These are phyloP conservation scores for Botrytis squamosa DNA, from an alignment of 2,329 filamentous ascomycete genomes.

Conservation along the genomic window DNA sequence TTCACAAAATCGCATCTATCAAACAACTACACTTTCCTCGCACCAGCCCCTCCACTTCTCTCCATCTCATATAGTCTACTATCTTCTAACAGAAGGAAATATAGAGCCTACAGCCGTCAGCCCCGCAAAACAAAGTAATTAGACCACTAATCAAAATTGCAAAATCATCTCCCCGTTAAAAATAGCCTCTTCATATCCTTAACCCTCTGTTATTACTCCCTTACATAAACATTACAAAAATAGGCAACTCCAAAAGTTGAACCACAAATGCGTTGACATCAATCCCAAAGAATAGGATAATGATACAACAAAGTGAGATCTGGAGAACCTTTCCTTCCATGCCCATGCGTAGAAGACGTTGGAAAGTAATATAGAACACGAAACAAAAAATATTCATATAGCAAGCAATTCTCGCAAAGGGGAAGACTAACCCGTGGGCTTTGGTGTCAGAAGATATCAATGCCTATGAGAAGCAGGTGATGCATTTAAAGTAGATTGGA, in stretches of 20 bases:
- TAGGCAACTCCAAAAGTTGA: background rate
- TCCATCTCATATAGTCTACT: background rate
- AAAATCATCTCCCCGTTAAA: background rate
- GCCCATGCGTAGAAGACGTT: accelerated
- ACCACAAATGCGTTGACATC: background rate
- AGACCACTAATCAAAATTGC: background rate
- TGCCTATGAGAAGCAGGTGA: background rate
- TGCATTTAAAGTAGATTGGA: background rate
- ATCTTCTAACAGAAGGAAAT: background rate
- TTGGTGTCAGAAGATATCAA: background rate
- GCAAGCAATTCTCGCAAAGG: background rate
- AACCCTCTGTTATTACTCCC: no score
- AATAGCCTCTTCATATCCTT: background rate
- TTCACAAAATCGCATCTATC: background rate
- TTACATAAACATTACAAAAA: accelerated
- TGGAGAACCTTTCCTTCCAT: background rate
- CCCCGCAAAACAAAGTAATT: background rate
- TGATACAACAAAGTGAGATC: background rate
- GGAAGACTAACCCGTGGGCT: background rate
- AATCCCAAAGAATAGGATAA: background rate
- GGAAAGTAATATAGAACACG: background rate
- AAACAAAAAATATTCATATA: accelerated
- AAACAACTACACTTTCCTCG: background rate
- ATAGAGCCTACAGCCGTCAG: background rate
- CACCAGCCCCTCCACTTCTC: background rate